Evolutionary conservation across 768 basidiomycete genomes (phyloP), one percentile per base, ranked within the genome.

Genomic region (Exsudoporus frostii): DNA sequence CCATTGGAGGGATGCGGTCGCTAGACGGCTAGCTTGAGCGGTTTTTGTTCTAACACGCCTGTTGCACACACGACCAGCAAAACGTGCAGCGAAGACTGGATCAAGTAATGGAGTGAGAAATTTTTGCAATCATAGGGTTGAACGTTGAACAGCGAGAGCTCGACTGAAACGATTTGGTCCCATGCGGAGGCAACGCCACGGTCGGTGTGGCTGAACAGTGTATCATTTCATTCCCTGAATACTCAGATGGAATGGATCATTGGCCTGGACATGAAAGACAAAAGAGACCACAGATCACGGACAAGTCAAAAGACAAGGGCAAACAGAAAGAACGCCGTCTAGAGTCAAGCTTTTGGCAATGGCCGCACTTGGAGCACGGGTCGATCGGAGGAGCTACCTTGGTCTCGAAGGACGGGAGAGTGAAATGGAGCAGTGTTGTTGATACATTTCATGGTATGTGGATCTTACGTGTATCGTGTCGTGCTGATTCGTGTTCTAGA

Each of bases 211-310:
- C 22, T 25, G 40, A 17, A 41, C 4, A 14, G 3, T 27, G 27
- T 27, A 27, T 27, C 27, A 27, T n/a, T n/a, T n/a, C n/a, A n/a
- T n/a, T 32, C 33, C 43, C 50, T 34, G 53, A 51, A 39, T 45
- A 43, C 42, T 71, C 73, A 71, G 76, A 84, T 88, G 85, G 84
- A 83, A 89, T 90, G 87, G 83, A 84, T 69, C 76, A 74, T 69
- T 89, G 87, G 86, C 86, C 86, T 36, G 70, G 75, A 64, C 76
- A 80, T 75, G 70, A 76, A 62, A 73, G 73, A 67, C 60, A 50
- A 38, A 63, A 66, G 53, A 58, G 34, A 38, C 38, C 55, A 53
- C 55, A 50, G 33, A 41, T 36, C 38, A 68, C 65, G 45, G 61
- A 68, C 53, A 67, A 72, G 50, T 14, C 50, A 8, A 45, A 53